phyloP scores from a whole-genome alignment of 768 basidiomycete species.

The Lepiota venenata region DNA sequence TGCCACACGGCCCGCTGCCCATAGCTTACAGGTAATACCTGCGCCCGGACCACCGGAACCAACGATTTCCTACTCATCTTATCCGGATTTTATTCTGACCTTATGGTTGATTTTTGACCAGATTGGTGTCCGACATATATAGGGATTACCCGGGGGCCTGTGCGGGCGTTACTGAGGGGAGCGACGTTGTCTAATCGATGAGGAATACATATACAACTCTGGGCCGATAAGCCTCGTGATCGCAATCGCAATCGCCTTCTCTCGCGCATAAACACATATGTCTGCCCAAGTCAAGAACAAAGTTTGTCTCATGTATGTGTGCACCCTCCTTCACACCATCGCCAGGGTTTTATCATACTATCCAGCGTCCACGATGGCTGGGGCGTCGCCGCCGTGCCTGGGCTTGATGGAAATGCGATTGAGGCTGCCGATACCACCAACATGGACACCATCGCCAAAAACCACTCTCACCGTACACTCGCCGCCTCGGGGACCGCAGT shows the following conservation, averaged over 20 bases:
- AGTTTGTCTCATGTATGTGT: slow-evolving; percentile 82
- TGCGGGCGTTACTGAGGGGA: no score
- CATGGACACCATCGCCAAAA: slow-evolving; percentile 85
- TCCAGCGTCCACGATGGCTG: slow-evolving; percentile 93
- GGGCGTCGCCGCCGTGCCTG: slow-evolving; percentile 70
- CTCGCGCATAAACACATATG: slow-evolving; percentile 1
- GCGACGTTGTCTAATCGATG: no score
- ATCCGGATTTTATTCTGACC: no score
- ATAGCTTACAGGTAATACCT: no score
- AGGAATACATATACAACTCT: no score
- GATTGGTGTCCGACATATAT: no score
- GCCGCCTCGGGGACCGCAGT: slow-evolving; percentile 90
- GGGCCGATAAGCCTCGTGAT: no score
- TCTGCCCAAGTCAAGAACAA: slow-evolving; percentile 66
- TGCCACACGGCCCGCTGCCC: no score
- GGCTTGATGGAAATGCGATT: slow-evolving; percentile 86
- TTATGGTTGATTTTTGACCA: no score
- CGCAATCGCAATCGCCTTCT: background rate
- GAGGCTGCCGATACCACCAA: slow-evolving; percentile 77
- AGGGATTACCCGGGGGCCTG: no score
- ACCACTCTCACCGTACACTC: slow-evolving; percentile 69
- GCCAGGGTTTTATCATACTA: background rate
- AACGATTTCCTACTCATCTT: no score
- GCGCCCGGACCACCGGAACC: no score
- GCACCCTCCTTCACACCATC: background rate